These are phyloP conservation scores for Monilinia polystroma DNA, from an alignment of 2,329 filamentous ascomycete genomes.

Conservation along the genomic window DNA sequence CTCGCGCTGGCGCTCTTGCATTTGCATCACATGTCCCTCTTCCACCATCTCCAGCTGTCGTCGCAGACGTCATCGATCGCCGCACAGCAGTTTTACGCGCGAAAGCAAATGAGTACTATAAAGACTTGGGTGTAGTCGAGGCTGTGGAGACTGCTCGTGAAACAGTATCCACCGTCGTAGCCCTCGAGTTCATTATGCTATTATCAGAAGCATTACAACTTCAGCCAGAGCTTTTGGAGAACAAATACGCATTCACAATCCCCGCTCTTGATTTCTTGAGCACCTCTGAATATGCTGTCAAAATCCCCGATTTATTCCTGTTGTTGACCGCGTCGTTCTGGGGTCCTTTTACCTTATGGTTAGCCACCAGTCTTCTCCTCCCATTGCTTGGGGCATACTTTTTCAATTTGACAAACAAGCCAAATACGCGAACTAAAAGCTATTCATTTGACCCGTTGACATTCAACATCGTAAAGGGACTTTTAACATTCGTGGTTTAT, in stretches of 20 bases:
- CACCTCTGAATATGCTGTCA: slow-evolving; percentile 59
- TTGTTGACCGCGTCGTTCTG: slow-evolving; percentile 78
- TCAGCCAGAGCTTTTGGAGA: slow-evolving; percentile 67
- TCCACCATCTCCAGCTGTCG: slow-evolving; percentile 75
- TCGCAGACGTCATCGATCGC: slow-evolving; percentile 74
- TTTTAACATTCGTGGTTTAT: slow-evolving; percentile 80
- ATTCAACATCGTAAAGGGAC: slow-evolving; percentile 85
- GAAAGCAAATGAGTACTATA: slow-evolving; percentile 62
- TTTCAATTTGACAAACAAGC: slow-evolving; percentile 74
- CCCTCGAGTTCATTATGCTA: slow-evolving; percentile 67
- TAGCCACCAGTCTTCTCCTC: slow-evolving; percentile 66
- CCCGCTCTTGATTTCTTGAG: slow-evolving; percentile 59
- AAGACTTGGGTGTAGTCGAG: slow-evolving; percentile 65
- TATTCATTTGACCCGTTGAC: slow-evolving; percentile 78
- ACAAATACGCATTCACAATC: slow-evolving; percentile 70
- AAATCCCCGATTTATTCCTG: slow-evolving; percentile 77
- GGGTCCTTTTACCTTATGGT: slow-evolving; percentile 77
- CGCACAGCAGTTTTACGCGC: slow-evolving; percentile 65
- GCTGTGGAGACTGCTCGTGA: slow-evolving; percentile 65
- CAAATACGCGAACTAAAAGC: slow-evolving; percentile 44
- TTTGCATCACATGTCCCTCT: slow-evolving; percentile 63
- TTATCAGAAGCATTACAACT: slow-evolving; percentile 70
- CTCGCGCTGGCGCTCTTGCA: slow-evolving; percentile 35
- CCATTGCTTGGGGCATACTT: slow-evolving; percentile 80
- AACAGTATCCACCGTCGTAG: slow-evolving; percentile 67